Base-by-base conservation (phyloP, 331 rosid genomes). In the Quercus tomentella region DNA sequence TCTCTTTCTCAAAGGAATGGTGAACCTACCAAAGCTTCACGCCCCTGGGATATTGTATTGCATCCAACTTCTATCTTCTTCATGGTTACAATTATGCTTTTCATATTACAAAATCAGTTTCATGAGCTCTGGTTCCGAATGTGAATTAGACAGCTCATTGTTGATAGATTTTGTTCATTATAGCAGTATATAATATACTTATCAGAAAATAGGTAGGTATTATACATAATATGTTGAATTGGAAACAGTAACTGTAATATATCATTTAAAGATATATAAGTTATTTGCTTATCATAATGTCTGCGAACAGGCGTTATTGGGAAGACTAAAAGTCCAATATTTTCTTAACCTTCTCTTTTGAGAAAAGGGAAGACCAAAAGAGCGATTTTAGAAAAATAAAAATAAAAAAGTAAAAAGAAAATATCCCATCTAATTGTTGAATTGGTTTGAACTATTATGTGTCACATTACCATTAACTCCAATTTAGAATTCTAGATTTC, bases 1-100 rank as follows among this genome's bases (percentile, higher is more conserved):
- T 97, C 99, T 31, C 99, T 93, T 82, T 95, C 99, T 52, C 91
- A 91, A 78, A 89, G 96, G 70, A 95, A 95, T 78, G 70, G 83
- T 4, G 97, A 95, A 86, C 99, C 98, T 61, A 77, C 98, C 57
- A 95, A 90, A 88, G 99, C 99, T 58, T 95, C 99, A 69, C 93
- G 99, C 80, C 99, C 99, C 78, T 95, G 99, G 99, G 99, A 95
- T 88, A 84, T 62, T 80, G 98, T 94, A 94, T 45, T 70, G 54
- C 67, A 65, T 77, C 6, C 54, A 45, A 11, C 60, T 62, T 57
- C 26, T 49, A 49, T 56, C 72, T 75, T 31, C 41, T 54, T 56
- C 73, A 63, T 76, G 22, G 37, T 73, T 75, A 60, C 60, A 61
- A 43, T 25, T 56, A 33, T 66, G 28, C 18, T 25, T 77, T 80